Conservation (phyloP, 2,329 filamentous ascomycete species). For the Colletotrichum tamarilloi region DNA sequence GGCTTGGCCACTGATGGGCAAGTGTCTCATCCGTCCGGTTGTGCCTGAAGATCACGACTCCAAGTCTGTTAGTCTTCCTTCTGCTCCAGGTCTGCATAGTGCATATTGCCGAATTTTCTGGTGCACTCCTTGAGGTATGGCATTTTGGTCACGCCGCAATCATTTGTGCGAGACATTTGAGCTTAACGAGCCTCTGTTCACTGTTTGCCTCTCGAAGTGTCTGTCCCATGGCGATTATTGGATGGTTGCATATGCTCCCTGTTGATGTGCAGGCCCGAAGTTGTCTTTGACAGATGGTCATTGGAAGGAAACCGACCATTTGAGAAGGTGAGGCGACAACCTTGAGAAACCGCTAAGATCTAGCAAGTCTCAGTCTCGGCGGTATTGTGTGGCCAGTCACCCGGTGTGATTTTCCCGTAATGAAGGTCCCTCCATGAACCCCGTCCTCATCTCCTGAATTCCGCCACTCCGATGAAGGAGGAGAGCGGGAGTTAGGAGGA, state of each 20-base stretch:
- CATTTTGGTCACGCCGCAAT: neutral
- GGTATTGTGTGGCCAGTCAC: conserved; percentile 9
- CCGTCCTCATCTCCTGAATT: conserved; percentile 25
- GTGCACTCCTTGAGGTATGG: neutral
- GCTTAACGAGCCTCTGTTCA: conserved; percentile 10
- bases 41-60: conserved; percentile 21
- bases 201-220: conserved; percentile 3
- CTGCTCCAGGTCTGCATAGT: conserved; percentile 2
- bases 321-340: neutral
- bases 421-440: conserved; percentile 8
- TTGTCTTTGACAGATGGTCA: neutral
- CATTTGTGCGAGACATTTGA: conserved; percentile 4
- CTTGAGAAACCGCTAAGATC: neutral
- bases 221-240: neutral
- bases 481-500: conserved; percentile 12
- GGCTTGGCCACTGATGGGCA: neutral
- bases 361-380: neutral
- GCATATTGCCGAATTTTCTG: neutral
- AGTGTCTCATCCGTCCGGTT: neutral
- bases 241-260: neutral
- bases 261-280: neutral
- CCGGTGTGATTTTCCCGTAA: neutral
- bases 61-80: too few species aligned
- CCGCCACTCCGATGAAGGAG: conserved; percentile 31
- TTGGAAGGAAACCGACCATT: neutral